Evolutionary conservation across 192 early-diverging fungal species (phyloP).

Genomic region (Gorgonomyces haynaldii): DNA sequence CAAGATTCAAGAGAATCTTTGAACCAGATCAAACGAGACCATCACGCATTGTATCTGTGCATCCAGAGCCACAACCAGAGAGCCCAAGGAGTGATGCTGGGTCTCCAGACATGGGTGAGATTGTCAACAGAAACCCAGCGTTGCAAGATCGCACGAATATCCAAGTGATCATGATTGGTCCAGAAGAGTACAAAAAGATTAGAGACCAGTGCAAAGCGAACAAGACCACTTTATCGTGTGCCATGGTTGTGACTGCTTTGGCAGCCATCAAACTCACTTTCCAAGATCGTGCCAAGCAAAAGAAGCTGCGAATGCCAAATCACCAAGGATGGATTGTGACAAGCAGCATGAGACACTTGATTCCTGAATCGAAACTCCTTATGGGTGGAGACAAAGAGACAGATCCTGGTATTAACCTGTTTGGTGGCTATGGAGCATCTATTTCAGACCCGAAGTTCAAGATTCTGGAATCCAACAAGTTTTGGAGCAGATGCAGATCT

Average conservation of each 20-base stretch:
- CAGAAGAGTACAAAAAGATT: neutral
- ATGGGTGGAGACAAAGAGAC: conserved; percentile 26
- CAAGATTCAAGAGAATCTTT: no score
- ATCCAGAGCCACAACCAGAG: no score
- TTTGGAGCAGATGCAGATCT: conserved; percentile 26
- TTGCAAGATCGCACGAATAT: no score
- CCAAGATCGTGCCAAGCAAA: neutral
- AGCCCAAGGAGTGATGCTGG: no score
- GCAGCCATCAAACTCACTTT: conserved; percentile 20
- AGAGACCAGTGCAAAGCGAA: neutral
- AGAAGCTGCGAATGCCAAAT: conserved; percentile 14
- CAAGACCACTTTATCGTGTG: conserved; percentile 26
- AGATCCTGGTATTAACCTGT: conserved; percentile 24
- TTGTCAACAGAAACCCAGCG: no score
- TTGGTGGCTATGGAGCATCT: conserved; percentile 35
- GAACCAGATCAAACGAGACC: no score
- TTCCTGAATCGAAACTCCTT: conserved; percentile 30
- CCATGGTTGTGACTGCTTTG: conserved; percentile 27
- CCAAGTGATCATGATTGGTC: neutral
- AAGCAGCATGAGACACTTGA: conserved; percentile 22
- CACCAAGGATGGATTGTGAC: conserved; percentile 41
- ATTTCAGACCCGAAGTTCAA: conserved; percentile 18
- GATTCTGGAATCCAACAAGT: conserved; percentile 10
- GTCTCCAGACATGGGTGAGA: no score
- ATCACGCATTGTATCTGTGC: no score